Conservation (phyloP, 78 protist species). For the Dictyostelium capitatum region DNA sequence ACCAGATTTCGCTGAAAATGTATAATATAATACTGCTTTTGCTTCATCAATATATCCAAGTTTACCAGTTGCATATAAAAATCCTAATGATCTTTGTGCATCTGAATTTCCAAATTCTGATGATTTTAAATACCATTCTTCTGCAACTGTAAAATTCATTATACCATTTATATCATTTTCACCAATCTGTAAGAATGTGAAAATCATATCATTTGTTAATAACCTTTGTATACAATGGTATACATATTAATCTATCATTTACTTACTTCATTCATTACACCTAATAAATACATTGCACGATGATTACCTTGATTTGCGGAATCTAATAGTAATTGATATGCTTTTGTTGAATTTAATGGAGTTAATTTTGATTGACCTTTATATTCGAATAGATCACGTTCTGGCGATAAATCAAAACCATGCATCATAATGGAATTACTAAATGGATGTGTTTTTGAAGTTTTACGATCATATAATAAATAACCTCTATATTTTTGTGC, state of each 20-base stretch:
- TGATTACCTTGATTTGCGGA: slow-evolving; percentile 54
- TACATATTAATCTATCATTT: neutral
- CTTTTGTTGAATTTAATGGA: neutral
- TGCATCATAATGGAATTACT: neutral
- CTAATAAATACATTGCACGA: slow-evolving; percentile 68
- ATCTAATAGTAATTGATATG: neutral
- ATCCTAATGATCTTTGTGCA: slow-evolving; percentile 73
- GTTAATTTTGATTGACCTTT: slow-evolving; percentile 17
- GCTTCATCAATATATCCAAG: slow-evolving; percentile 43
- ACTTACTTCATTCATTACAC: slow-evolving; percentile 55
- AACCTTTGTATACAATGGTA: neutral
- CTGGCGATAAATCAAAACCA: neutral
- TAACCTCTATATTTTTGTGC: slow-evolving; percentile 59
- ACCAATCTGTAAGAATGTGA: slow-evolving; percentile 24
- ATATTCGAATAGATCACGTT: slow-evolving; percentile 33
- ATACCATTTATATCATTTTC: slow-evolving; percentile 33
- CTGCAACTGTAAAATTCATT: slow-evolving; percentile 50
- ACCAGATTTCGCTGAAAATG: slow-evolving; percentile 86
- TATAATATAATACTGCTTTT: slow-evolving; percentile 51
- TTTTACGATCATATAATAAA: neutral
- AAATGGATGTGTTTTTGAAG: neutral
- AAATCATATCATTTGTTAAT: neutral
- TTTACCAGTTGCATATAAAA: slow-evolving; percentile 80
- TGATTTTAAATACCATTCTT: slow-evolving; percentile 47
- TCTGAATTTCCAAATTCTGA: slow-evolving; percentile 69